Evolutionary conservation across 257 asterid species (phyloP).

Genomic region (Cynanchum wilfordii): DNA sequence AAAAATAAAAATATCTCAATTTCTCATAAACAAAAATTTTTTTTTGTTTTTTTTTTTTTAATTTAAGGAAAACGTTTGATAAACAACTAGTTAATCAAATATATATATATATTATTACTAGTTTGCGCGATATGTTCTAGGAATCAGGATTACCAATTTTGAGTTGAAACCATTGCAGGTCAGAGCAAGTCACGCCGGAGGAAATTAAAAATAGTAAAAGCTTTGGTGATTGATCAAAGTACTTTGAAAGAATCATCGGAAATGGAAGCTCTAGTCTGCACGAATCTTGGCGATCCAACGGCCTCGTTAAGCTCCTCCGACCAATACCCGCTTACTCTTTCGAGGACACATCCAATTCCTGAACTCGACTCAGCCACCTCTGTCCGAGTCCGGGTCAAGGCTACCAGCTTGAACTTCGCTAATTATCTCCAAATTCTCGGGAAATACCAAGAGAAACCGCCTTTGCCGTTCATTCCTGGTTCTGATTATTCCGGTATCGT

Average conservation of each 20-base stretch:
- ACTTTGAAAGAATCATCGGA: neutral
- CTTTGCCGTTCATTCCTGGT: slow-evolving; percentile 83
- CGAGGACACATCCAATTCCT: slow-evolving; percentile 59
- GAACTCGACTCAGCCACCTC: slow-evolving; percentile 54
- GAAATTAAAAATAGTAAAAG: no score
- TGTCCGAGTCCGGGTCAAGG: slow-evolving; percentile 66
- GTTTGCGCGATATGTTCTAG: no score
- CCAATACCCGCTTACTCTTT: slow-evolving; percentile 47
- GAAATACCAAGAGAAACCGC: slow-evolving; percentile 84
- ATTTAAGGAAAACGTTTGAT: no score
- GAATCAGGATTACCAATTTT: no score
- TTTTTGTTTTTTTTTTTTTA: no score
- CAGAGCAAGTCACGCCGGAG: neutral
- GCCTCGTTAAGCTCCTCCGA: slow-evolving; percentile 35
- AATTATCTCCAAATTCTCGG: slow-evolving; percentile 85
- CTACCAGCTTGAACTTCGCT: slow-evolving; percentile 91
- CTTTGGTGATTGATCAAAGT: neutral
- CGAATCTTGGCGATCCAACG: slow-evolving; percentile 84
- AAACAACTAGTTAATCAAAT: no score
- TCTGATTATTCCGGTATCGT: slow-evolving; percentile 88
- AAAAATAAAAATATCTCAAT: no score
- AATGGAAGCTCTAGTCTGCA: slow-evolving; percentile 91
- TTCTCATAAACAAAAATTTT: no score
- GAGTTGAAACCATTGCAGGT: no score
- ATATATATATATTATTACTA: no score